Evolutionary conservation across 1,139 yeast species (phyloP), one percentile per base, ranked within the genome.

Genomic region (Yamadazyma pseudoaaseri): DNA sequence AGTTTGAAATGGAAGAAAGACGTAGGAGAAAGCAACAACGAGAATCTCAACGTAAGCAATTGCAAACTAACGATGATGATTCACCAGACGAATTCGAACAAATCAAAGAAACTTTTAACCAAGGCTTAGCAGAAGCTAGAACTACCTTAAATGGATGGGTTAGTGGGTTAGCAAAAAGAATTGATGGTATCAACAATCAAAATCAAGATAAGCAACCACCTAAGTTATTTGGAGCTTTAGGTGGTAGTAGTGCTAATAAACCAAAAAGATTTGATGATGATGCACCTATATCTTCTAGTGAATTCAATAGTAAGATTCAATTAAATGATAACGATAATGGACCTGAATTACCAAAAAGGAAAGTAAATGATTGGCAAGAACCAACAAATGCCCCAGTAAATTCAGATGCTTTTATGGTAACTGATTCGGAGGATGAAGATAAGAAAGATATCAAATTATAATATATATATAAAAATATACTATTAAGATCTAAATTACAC

Each of bases 91-190:
- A 74, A 40, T 70, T 83, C 50, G 81, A 81, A 24, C 87, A 81
- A 49, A 65, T 86, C 46, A 80, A 76, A 49, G 86, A 84, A 36
- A 77, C 80, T 33, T 73, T 87, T 39, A 70, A 77, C 34, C 83
- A 82, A 52, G 94, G 95, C 18, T 70, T 89, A 34, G 90, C 82
- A 51, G 97, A 89, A 49, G 92, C 97, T 1, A 77, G 82, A 40
- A 71, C 77, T 30, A 84, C 85, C 34, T 78, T 92, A 38, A 81
- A 85, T 44, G 76, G 80, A 16, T 89, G 97, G 95, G 83, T 90
- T 39, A 77, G 79, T 46, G 87, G 83, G 15, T 56, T 87, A 39
- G 75, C 82, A 29, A 79, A 79, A 63, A 76, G 73, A 49, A 65
- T 83, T 40, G 63, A 54, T 30, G 47, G 43, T n/a, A 52, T 49